Evolutionary conservation across 768 basidiomycete genomes (phyloP).

Genomic region (Xerocomus potaroensis): DNA sequence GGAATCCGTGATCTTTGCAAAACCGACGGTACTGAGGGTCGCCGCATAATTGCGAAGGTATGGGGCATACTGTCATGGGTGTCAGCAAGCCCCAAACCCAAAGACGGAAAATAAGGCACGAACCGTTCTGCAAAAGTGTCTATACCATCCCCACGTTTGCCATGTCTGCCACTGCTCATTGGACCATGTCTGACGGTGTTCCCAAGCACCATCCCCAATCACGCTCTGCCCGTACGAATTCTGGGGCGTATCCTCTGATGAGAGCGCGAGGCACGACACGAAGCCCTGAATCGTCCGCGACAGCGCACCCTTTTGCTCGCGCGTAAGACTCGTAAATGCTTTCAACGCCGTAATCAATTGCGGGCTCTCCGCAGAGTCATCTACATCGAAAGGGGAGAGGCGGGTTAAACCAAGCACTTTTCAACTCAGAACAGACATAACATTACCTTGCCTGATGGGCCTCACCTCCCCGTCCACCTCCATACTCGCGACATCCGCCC

Average conservation of each 20-base stretch:
- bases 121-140: constrained; percentile 82
- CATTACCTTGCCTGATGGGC: constrained; percentile 39
- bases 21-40: constrained; percentile 66
- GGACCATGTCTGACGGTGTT: constrained; percentile 63
- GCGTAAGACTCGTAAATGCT: constrained; percentile 66
- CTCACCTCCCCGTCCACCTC: constrained; percentile 76
- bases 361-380: constrained; percentile 57
- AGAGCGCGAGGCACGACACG: constrained; percentile 54
- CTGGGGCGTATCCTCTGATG: constrained; percentile 38
- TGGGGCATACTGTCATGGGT: constrained; percentile 59
- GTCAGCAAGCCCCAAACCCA: background rate
- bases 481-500: constrained; percentile 46
- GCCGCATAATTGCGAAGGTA: constrained; percentile 72
- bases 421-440: background rate
- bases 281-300: constrained; percentile 75
- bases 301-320: constrained; percentile 72
- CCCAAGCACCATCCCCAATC: constrained; percentile 66
- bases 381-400: constrained; percentile 21
- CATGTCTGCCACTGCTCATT: constrained; percentile 76
- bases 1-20: constrained; percentile 56
- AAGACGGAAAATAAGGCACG: constrained; percentile 26
- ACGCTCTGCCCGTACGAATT: constrained; percentile 52
- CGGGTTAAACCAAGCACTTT: too few species aligned
- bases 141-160: constrained; percentile 91
- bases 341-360: constrained; percentile 69